Base-by-base conservation (phyloP, 352 stramenopile genomes). In the Phytophthora brassicae region DNA sequence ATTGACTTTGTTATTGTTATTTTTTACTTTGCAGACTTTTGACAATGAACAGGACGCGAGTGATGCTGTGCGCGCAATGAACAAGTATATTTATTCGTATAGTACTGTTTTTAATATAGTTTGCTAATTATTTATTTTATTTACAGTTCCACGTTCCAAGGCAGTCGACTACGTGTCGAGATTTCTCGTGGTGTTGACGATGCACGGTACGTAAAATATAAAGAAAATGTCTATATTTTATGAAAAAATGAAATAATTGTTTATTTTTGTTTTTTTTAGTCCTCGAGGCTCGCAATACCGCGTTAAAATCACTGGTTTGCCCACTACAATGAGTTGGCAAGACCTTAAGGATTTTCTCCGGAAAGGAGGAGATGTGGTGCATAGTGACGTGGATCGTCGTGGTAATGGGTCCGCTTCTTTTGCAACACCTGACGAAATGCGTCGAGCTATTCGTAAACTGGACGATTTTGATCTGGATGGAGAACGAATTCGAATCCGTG, bases 271-370 rank as follows among this genome's bases (percentile, higher is more conserved):
- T 51, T 33, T 55, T 9, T 38, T n/a, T 39, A 82, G 76, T 5
- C 69, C 72, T 29, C 64, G 64, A 7, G 67, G 78, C 19, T 89
- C 81, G 11, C 73, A 82, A 39, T 80, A 83, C 50, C 80, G 84
- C 19, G 67, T 91, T 20, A 61, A 55, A 0, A 52, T 94, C 33
- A 72, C 43, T 42, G 68, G 81, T 8, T 24, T 94, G 33, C 68
- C 79, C 6, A 53, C 57, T 6, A 56, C 59, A 0, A 78, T 86
- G 53, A 90, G 72, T 13, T 80, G 66, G 70, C 71, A 81, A 54
- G 84, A 91, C 35, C 66, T 92, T 23, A 89, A 90, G 55, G 77
- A 87, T 55, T 86, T 88, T 50, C 60, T 92, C 2, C 72, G 70
- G 2, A 64, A 73, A 35, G 77, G 71, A 0, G 81, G 75, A 23